phyloP scores from a whole-genome alignment of 192 early-diverging fungal genomes.

The Entomortierella chlamydospora region DNA sequence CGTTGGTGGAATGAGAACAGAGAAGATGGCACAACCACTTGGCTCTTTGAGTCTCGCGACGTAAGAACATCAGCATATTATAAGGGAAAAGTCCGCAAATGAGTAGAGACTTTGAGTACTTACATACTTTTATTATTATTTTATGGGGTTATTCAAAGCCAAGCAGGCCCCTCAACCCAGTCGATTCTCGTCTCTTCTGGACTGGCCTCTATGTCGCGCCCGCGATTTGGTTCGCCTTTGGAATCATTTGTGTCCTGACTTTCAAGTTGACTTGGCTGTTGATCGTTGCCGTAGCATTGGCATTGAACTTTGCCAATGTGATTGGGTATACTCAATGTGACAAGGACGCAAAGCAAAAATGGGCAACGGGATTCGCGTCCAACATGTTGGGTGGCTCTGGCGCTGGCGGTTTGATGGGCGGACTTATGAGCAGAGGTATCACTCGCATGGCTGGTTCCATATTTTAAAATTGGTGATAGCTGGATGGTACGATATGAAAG shows the following conservation, averaged over 20 bases:
- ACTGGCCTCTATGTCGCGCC: slow-evolving; percentile 87
- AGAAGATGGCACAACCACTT: slow-evolving; percentile 94
- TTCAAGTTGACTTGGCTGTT: slow-evolving; percentile 86
- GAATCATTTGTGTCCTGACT: slow-evolving; percentile 79
- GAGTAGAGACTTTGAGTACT: too few species aligned
- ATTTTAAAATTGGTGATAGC: too few species aligned
- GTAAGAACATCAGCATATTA: slow-evolving; percentile 56
- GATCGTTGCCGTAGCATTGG: slow-evolving; percentile 86
- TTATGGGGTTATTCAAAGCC: slow-evolving; percentile 45
- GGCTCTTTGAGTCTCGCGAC: slow-evolving; percentile 96
- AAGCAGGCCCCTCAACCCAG: slow-evolving; percentile 77
- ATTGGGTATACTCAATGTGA: slow-evolving; percentile 96
- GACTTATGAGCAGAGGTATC: slow-evolving; percentile 50
- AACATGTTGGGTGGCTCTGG: slow-evolving; percentile 63
- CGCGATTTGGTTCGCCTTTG: slow-evolving; percentile 84
- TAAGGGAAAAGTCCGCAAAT: neutral
- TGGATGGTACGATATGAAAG: too few species aligned
- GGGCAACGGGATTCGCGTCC: slow-evolving; percentile 74
- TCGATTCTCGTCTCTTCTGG: slow-evolving; percentile 97
- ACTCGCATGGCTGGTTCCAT: slow-evolving; percentile 51
- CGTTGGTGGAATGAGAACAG: slow-evolving; percentile 99
- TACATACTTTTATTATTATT: slow-evolving; percentile 4
- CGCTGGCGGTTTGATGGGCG: slow-evolving; percentile 47
- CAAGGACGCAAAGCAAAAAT: slow-evolving; percentile 86
- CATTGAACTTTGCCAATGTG: slow-evolving; percentile 91